A percentile compares a stretch with the other conserved stretches of the same genome.
Evolutionary conservation across 257 asterid genomes (phyloP).

Genomic region (Forsythia viridissima): DNA sequence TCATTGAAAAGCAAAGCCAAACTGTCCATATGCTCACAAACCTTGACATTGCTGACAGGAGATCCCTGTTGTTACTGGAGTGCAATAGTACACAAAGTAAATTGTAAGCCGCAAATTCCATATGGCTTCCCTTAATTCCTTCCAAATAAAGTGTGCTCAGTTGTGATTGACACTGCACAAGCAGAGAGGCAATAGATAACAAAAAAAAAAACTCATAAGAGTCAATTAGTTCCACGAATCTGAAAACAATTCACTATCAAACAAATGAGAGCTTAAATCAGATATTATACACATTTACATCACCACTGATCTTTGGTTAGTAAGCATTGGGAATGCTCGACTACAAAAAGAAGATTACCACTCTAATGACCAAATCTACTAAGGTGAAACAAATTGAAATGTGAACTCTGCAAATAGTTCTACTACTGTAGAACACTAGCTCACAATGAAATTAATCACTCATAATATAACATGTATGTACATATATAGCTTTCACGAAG

Average conservation of each 20-base stretch:
- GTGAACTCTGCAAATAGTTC: neutral
- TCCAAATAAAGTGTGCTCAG: constrained; percentile 89
- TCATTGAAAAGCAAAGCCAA: constrained; percentile 7
- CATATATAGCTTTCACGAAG: neutral
- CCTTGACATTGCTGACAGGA: constrained; percentile 97
- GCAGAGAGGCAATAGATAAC: constrained; percentile 27
- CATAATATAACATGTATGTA: neutral
- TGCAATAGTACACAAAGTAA: constrained; percentile 84
- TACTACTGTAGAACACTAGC: neutral
- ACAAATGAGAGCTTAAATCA: neutral
- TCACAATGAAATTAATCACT: neutral
- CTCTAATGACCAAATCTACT: neutral
- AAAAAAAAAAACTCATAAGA: constrained; percentile 22
- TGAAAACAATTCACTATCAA: constrained; percentile 2
- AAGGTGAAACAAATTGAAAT: neutral
- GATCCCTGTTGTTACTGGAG: constrained; percentile 90
- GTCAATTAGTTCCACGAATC: neutral
- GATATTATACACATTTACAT: neutral
- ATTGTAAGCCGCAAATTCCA: constrained; percentile 95
- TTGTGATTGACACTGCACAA: constrained; percentile 97
- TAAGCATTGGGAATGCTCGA: neutral
- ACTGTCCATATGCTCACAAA: constrained; percentile 33
- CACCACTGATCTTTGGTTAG: neutral
- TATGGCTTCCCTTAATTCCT: constrained; percentile 86
- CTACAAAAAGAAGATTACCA: neutral